A percentile compares a stretch with the other conserved stretches of the same genome.
Conservation (phyloP, 169 alveolate genomes). For the Cryptosporidium bovis region DNA sequence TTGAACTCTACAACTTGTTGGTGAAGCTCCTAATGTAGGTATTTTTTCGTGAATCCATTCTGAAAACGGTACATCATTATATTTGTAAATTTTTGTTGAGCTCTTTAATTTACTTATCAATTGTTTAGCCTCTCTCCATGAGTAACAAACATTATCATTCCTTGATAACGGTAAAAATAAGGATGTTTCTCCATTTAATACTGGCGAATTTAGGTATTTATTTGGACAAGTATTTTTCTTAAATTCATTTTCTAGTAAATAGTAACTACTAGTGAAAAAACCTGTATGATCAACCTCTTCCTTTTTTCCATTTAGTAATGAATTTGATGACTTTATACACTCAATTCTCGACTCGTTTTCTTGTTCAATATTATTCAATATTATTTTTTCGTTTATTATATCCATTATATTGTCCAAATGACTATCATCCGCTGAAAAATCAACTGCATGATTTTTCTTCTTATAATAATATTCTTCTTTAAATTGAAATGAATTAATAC, state of each 20-base stretch:
- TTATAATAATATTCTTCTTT: slow-evolving; percentile 41
- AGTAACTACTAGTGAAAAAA: background rate
- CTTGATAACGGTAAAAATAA: background rate
- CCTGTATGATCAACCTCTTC: background rate
- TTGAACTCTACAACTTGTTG: slow-evolving; percentile 81
- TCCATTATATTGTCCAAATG: slow-evolving; percentile 51
- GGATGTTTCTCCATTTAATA: background rate
- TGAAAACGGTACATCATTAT: slow-evolving; percentile 76
- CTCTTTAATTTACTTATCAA: slow-evolving; percentile 46
- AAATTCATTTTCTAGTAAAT: background rate
- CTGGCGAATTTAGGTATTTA: slow-evolving; percentile 3
- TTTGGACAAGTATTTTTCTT: slow-evolving; percentile 4
- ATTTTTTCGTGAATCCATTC: slow-evolving; percentile 78
- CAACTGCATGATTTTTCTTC: slow-evolving; percentile 64
- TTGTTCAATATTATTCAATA: background rate
- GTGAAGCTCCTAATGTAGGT: slow-evolving; percentile 81
- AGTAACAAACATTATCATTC: slow-evolving; percentile 29
- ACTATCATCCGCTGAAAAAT: slow-evolving; percentile 66
- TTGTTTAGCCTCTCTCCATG: slow-evolving; percentile 66
- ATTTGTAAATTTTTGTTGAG: slow-evolving; percentile 25
- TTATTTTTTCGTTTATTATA: slow-evolving; percentile 8
- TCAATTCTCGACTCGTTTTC: background rate
- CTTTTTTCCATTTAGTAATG: background rate
- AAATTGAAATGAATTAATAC: background rate
- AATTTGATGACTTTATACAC: background rate